Conservation (phyloP, 495 filamentous ascomycete species). For the Glarea lozoyensis region DNA sequence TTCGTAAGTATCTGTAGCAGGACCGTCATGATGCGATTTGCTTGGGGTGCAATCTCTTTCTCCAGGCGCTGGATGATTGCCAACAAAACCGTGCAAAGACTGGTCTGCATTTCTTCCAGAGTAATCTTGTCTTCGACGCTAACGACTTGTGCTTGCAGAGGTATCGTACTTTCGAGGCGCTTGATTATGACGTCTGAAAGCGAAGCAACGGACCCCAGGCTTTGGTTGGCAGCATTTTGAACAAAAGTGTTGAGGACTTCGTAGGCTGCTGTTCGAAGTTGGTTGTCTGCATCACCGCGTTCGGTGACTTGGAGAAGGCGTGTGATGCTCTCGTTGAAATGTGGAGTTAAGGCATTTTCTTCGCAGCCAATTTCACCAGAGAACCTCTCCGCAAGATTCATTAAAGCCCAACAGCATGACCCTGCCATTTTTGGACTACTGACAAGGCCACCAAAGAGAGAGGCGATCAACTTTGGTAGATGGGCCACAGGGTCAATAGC, state of each 20-base stretch:
- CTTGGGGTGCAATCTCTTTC: constrained; percentile 81
- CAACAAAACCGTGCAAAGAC: constrained; percentile 80
- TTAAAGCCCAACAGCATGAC: constrained; percentile 97
- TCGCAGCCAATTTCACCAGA: constrained; percentile 67
- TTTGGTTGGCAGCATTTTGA: constrained; percentile 78
- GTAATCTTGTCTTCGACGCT: constrained; percentile 92
- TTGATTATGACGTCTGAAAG: constrained; percentile 79
- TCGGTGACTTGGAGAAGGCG: constrained; percentile 80
- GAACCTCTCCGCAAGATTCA: constrained; percentile 96
- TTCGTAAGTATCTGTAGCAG: constrained; percentile 70
- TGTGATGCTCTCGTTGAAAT: constrained; percentile 88
- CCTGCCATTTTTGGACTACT: constrained; percentile 94
- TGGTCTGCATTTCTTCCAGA: constrained; percentile 95
- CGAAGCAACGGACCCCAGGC: constrained; percentile 66
- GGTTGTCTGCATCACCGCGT: constrained; percentile 71
- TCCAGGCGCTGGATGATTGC: constrained; percentile 89
- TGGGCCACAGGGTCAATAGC: constrained; percentile 78
- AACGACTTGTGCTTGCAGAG: constrained; percentile 88
- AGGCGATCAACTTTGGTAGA: constrained; percentile 70
- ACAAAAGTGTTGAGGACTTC: constrained; percentile 94
- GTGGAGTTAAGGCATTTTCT: constrained; percentile 76
- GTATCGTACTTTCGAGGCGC: constrained; percentile 81
- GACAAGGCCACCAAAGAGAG: constrained; percentile 83
- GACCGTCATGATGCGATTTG: constrained; percentile 86
- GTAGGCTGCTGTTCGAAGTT: constrained; percentile 96